Conservation (phyloP, 2,329 filamentous ascomycete species). For the Trichoderma guizhouense region DNA sequence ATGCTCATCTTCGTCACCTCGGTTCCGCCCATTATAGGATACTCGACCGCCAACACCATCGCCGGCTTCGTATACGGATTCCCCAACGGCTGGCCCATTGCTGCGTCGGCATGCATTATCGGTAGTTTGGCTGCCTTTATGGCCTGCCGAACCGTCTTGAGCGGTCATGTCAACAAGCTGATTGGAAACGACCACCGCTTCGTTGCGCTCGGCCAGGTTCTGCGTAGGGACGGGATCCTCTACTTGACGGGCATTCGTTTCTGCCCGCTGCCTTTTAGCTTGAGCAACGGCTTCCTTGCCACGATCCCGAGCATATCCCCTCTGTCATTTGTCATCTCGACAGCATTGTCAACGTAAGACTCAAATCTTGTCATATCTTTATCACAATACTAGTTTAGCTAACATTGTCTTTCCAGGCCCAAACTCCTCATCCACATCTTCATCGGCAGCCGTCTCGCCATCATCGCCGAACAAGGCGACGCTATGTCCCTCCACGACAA, state of each 20-base stretch:
- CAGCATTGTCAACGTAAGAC: constrained; percentile 64
- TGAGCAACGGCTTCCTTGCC: constrained; percentile 90
- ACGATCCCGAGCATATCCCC: constrained; percentile 88
- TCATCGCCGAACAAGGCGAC: constrained; percentile 77
- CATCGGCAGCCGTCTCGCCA: constrained; percentile 78
- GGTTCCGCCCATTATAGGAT: constrained; percentile 85
- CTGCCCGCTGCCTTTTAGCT: constrained; percentile 86
- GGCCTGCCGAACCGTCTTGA: constrained; percentile 74
- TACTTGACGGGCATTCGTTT: constrained; percentile 88
- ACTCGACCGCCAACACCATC: constrained; percentile 65
- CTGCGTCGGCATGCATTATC: constrained; percentile 70
- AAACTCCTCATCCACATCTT: constrained; percentile 92
- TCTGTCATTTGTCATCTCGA: constrained; percentile 73
- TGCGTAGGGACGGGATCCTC: constrained; percentile 86
- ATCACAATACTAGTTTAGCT: neutral
- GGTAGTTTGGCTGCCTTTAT: constrained; percentile 80
- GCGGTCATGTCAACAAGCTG: constrained; percentile 72
- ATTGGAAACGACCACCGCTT: constrained; percentile 84
- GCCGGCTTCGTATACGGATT: constrained; percentile 56
- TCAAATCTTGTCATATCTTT: neutral
- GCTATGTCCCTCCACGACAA: constrained; percentile 78
- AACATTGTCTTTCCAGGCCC: constrained; percentile 47
- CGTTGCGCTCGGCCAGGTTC: constrained; percentile 78
- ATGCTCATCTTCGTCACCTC: constrained; percentile 69
- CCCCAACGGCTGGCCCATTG: constrained; percentile 73